Conservation (phyloP, 1,284 basidiomycete genomes). For the Takashimella koratensis region DNA sequence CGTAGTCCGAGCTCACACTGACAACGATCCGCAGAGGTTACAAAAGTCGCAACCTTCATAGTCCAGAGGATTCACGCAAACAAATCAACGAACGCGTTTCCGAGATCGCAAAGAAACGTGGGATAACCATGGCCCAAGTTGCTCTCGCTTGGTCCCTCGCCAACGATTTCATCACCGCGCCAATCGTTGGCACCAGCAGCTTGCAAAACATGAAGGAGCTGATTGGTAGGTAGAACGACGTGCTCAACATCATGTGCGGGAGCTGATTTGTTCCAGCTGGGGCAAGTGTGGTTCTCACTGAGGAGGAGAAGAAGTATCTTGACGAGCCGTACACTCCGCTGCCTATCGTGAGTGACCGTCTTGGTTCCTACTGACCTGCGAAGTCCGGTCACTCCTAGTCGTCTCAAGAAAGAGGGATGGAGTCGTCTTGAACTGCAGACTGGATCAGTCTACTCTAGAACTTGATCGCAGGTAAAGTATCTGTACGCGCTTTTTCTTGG, state of each 20-base stretch:
- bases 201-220: conserved; percentile 37
- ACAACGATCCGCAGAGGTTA: too few species aligned
- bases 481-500: too few species aligned
- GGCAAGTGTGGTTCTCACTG: conserved; percentile 51
- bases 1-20: conserved; percentile 4
- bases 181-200: conserved; percentile 42
- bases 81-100: conserved; percentile 51
- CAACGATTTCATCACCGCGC: conserved; percentile 35
- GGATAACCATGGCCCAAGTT: conserved; percentile 59
- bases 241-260: too few species aligned
- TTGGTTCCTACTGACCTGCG: neutral
- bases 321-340: conserved; percentile 52
- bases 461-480: too few species aligned
- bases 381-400: conserved; percentile 5
- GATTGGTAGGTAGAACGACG: too few species aligned
- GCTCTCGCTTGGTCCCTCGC: conserved; percentile 56
- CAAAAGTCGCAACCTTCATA: conserved; percentile 3
- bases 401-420: too few species aligned
- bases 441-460: too few species aligned
- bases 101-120: conserved; percentile 56
- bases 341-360: conserved; percentile 11
- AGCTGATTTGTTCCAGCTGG: conserved; percentile 47
- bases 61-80: conserved; percentile 16
- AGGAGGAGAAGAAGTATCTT: conserved; percentile 56
- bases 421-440: too few species aligned